Percentiles rank a stretch among this genome's conserved stretches.
These are phyloP conservation scores for Teratosphaeria destructans DNA, from an alignment of 2,329 filamentous ascomycete genomes.

Conservation along the genomic window DNA sequence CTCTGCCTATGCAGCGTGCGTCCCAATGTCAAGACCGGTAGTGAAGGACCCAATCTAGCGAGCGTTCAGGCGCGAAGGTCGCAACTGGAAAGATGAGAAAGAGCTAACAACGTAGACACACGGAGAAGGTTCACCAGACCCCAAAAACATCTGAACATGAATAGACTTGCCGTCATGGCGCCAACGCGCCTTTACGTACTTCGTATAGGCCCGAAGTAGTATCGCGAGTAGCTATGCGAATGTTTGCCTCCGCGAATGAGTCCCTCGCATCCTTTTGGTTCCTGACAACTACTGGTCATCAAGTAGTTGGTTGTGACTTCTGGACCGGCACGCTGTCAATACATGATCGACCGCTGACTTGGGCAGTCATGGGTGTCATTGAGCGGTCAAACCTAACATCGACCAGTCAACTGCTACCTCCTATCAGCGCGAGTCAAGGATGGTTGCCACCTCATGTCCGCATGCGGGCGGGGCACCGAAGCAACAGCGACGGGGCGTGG, in stretches of 20 bases:
- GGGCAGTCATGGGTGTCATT: no score
- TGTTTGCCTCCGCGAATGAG: not conserved
- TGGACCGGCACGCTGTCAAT: no score
- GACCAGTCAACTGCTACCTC: no score
- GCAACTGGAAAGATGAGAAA: not conserved
- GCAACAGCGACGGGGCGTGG: not conserved
- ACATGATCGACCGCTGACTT: no score
- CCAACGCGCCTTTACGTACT: not conserved
- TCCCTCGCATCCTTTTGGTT: not conserved
- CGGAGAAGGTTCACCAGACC: not conserved
- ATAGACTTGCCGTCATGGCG: not conserved
- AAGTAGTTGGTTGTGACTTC: not conserved
- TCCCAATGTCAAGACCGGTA: not conserved
- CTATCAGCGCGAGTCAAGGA: no score
- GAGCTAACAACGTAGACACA: not conserved
- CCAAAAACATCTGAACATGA: not conserved
- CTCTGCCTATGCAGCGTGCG: not conserved
- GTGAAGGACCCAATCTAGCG: not conserved
- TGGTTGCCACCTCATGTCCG: not conserved
- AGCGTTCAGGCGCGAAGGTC: not conserved
- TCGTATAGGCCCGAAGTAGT: not conserved
- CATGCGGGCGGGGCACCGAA: not conserved
- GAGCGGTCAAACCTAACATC: no score
- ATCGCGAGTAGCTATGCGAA: not conserved
- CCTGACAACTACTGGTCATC: not conserved